Evolutionary conservation across 2,329 filamentous ascomycete species (phyloP).

Genomic region (Colletotrichum sp.): DNA sequence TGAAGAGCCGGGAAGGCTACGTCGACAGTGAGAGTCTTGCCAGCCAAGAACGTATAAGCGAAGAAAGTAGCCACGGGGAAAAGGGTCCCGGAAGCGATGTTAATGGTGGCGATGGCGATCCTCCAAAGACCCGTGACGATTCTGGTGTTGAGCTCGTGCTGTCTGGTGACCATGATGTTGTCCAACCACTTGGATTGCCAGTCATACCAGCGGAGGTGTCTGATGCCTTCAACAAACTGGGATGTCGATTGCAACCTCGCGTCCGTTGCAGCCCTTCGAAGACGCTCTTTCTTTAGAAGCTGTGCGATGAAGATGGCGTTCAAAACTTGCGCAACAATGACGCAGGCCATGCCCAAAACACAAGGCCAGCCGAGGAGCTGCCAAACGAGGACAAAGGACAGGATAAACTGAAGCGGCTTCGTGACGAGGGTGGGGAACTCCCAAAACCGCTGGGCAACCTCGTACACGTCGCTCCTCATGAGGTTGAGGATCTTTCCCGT

Average conservation of each 20-base stretch:
- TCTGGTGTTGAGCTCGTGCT: conserved; percentile 69
- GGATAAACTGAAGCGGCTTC: conserved; percentile 76
- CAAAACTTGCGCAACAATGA: conserved; percentile 70
- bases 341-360: conserved; percentile 73
- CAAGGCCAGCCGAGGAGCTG: conserved; percentile 81
- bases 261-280: conserved; percentile 77
- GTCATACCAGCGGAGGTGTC: conserved; percentile 81
- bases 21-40: conserved; percentile 74
- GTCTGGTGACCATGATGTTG: conserved; percentile 70
- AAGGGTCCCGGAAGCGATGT: conserved; percentile 72
- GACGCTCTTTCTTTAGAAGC: conserved; percentile 72
- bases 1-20: conserved; percentile 87
- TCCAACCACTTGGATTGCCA: conserved; percentile 80
- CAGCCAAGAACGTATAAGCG: conserved; percentile 77
- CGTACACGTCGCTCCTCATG: conserved; percentile 82
- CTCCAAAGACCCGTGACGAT: conserved; percentile 69
- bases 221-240: conserved; percentile 86
- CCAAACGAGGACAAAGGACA: conserved; percentile 78
- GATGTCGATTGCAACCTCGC: conserved; percentile 79
- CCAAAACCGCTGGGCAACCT: conserved; percentile 86
- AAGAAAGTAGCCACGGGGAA: conserved; percentile 85
- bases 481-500: conserved; percentile 92
- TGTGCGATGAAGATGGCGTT: conserved; percentile 72
- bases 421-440: conserved; percentile 80
- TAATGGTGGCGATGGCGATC: conserved; percentile 70